Conservation (phyloP, 192 early-diverging fungal species). For the Coemansia sp. region DNA sequence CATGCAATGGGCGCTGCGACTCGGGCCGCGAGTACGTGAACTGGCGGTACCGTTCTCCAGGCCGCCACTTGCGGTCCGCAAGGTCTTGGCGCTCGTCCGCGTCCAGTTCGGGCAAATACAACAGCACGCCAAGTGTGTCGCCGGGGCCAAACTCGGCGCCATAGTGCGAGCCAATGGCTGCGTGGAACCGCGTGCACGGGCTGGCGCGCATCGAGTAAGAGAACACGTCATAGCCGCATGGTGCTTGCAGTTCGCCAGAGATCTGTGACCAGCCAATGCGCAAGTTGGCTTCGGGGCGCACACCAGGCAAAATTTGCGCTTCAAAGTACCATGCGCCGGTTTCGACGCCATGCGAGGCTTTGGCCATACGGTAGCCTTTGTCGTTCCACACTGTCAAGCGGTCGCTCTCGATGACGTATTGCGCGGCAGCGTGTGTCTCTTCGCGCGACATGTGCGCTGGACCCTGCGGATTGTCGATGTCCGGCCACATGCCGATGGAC, state of each 20-base stretch:
- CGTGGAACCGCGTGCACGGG: conserved; percentile 71
- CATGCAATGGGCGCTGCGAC: conserved; percentile 43
- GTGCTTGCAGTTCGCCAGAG: conserved; percentile 72
- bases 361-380: conserved; percentile 74
- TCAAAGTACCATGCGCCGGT: conserved; percentile 78
- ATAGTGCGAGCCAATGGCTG: conserved; percentile 48
- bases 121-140: conserved; percentile 54
- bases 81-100: conserved; percentile 51
- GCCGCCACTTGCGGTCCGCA: conserved; percentile 49
- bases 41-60: conserved; percentile 43
- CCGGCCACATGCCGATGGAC: conserved; percentile 64
- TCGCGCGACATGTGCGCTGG: conserved; percentile 59
- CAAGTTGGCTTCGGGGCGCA: conserved; percentile 58
- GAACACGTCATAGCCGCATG: conserved; percentile 74
- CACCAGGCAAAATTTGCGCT: conserved; percentile 53
- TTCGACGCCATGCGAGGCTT: conserved; percentile 73
- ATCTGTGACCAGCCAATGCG: conserved; percentile 80
- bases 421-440: conserved; percentile 65
- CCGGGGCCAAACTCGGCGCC: conserved; percentile 44
- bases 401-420: conserved; percentile 62
- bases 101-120: conserved; percentile 52
- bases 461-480: conserved; percentile 64
- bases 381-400: conserved; percentile 65
- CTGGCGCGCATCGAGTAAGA: conserved; percentile 67
- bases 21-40: conserved; percentile 48